A percentile compares a stretch with the other conserved stretches of the same genome.
Conservation (phyloP, 768 basidiomycete genomes). For the Collybiopsis luxurians region DNA sequence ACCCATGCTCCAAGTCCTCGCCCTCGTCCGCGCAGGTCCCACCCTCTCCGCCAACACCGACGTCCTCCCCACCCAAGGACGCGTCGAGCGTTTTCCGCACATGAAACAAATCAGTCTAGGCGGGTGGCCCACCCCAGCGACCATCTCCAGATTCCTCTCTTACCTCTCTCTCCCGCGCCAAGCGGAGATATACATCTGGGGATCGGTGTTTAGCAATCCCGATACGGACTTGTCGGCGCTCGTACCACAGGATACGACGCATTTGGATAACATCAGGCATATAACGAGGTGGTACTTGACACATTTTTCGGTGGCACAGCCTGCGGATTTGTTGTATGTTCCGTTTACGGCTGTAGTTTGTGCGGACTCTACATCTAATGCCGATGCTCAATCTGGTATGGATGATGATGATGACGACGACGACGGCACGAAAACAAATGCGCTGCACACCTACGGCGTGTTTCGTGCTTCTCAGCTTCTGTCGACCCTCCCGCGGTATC, state of each 20-base stretch:
- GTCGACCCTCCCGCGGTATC: neutral
- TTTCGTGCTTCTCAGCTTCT: neutral
- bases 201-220: neutral
- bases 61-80: constrained; percentile 8
- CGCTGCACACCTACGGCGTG: constrained; percentile 5
- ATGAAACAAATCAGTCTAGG: constrained; percentile 1
- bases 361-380: neutral
- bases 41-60: neutral
- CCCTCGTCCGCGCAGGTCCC: constrained; percentile 7
- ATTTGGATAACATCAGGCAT: neutral
- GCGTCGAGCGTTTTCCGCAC: neutral
- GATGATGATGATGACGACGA: neutral
- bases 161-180: neutral
- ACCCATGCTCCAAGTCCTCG: constrained; percentile 5
- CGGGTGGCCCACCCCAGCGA: neutral
- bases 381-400: too few relatives aligned
- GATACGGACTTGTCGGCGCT: constrained; percentile 1
- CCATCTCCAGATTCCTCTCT: neutral
- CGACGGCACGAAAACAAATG: neutral
- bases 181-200: constrained; percentile 6
- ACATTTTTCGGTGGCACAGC: constrained; percentile 1
- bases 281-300: constrained; percentile 7
- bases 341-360: constrained; percentile 3
- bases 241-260: neutral
- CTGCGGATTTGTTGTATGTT: constrained; percentile 1